A percentile compares a stretch with the other conserved stretches of the same genome.
Conservation (phyloP, 208 protist genomes). For the Acanthamoeba triangularis region DNA sequence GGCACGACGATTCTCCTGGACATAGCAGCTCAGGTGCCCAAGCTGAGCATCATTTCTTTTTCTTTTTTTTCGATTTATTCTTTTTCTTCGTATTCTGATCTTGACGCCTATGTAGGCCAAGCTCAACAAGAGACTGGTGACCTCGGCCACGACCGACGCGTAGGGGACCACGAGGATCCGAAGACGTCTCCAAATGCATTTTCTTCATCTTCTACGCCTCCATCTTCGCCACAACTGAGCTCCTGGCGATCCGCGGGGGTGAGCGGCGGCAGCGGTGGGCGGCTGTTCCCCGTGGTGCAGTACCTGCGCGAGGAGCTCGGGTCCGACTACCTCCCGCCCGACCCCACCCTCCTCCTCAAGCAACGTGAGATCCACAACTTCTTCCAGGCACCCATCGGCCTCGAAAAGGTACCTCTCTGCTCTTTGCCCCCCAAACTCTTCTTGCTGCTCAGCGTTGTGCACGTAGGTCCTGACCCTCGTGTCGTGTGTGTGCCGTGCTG, state of each 20-base stretch:
- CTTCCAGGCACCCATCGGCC: constrained; percentile 41
- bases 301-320: constrained; percentile 56
- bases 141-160: too few species aligned
- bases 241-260: not conserved
- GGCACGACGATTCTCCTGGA: too few species aligned
- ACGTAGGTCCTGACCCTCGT: too few species aligned
- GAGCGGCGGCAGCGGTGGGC: not conserved
- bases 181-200: too few species aligned
- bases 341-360: constrained; percentile 36
- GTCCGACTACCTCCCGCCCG: constrained; percentile 51
- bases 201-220: not conserved
- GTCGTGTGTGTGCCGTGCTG: not conserved
- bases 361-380: constrained; percentile 73
- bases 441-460: too few species aligned
- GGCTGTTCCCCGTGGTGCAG: not conserved
- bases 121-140: too few species aligned
- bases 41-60: too few species aligned
- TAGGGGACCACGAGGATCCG: too few species aligned
- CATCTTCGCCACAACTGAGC: not conserved
- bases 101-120: too few species aligned
- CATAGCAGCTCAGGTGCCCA: too few species aligned
- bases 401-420: constrained; percentile 35
- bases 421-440: not conserved
- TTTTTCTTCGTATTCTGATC: too few species aligned
- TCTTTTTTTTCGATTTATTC: too few species aligned